These are phyloP conservation scores for Lycium ferocissimum DNA, from an alignment of 257 asterid species.

Conservation along the genomic window DNA sequence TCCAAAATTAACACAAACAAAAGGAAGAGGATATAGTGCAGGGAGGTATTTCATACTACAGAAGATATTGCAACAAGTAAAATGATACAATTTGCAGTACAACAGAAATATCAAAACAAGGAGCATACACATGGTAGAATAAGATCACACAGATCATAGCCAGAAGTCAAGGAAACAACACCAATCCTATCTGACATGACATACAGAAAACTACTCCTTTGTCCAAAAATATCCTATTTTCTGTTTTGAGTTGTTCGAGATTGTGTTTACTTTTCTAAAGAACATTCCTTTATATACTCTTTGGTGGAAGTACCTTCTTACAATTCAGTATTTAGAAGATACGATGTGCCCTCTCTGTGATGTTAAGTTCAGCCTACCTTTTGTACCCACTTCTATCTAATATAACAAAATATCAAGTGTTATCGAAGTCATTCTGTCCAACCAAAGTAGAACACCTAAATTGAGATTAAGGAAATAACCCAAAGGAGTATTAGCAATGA, in stretches of 20 bases:
- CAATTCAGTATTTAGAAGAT: conserved; percentile 20
- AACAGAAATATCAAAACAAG: not conserved
- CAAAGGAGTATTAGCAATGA: not conserved
- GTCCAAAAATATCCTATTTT: not conserved
- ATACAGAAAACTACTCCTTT: not conserved
- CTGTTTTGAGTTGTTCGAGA: not conserved
- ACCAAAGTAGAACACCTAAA: not conserved
- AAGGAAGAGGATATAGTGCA: not conserved
- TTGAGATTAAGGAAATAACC: not conserved
- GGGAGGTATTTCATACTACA: not conserved
- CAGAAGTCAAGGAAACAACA: conserved; percentile 15
- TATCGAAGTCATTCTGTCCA: not conserved
- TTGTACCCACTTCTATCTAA: not conserved
- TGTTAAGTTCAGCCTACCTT: not conserved
- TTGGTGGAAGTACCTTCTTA: not conserved
- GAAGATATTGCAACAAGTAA: not conserved
- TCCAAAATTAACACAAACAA: not conserved
- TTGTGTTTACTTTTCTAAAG: not conserved
- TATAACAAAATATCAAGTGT: not conserved
- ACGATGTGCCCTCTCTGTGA: not conserved
- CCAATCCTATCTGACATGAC: conserved; percentile 17
- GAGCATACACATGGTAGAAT: not conserved
- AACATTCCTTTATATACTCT: not conserved
- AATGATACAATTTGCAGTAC: not conserved
- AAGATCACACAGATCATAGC: not conserved